A percentile compares a stretch with the other conserved stretches of the same genome.
Evolutionary conservation across 768 basidiomycete species (phyloP).

Genomic region (Gloeophyllum trabeum): DNA sequence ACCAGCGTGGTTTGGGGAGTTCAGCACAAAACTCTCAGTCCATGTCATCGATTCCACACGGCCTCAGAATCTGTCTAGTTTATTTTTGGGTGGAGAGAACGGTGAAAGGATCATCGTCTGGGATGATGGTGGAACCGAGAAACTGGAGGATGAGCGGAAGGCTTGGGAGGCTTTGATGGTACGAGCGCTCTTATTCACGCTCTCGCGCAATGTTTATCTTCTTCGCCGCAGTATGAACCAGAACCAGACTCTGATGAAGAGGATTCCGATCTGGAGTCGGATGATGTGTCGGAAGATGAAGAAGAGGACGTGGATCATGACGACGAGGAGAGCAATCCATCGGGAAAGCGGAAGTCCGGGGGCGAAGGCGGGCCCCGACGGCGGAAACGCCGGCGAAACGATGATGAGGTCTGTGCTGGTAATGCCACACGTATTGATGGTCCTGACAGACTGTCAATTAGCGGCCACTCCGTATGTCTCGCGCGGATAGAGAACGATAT

Average conservation of each 20-base stretch:
- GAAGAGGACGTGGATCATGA: constrained; percentile 28
- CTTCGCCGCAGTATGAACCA: constrained; percentile 55
- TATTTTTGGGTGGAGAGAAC: constrained; percentile 64
- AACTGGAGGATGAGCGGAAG: constrained; percentile 57
- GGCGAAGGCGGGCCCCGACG: constrained; percentile 24
- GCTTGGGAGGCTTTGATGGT: constrained; percentile 85
- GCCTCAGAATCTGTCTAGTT: constrained; percentile 78
- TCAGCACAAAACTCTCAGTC: constrained; percentile 48
- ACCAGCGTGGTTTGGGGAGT: constrained; percentile 66
- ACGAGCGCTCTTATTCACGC: constrained; percentile 11
- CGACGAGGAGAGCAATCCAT: constrained; percentile 22
- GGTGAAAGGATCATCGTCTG: constrained; percentile 76
- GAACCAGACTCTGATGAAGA: constrained; percentile 57
- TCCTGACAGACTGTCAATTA: constrained; percentile 13
- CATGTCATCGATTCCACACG: constrained; percentile 94
- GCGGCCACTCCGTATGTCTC: constrained; percentile 47
- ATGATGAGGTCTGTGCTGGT: constrained; percentile 29
- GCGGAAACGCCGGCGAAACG: constrained; percentile 50
- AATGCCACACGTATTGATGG: too few species aligned
- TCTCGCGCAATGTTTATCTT: background rate
- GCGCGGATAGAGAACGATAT: constrained; percentile 59
- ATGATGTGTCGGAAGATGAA: constrained; percentile 32
- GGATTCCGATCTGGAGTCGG: constrained; percentile 30
- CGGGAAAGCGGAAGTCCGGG: constrained; percentile 38
- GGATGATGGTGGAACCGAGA: constrained; percentile 81